These are phyloP conservation scores for Cyclocybe cylindracea DNA, from an alignment of 768 basidiomycete species.

Conservation along the genomic window DNA sequence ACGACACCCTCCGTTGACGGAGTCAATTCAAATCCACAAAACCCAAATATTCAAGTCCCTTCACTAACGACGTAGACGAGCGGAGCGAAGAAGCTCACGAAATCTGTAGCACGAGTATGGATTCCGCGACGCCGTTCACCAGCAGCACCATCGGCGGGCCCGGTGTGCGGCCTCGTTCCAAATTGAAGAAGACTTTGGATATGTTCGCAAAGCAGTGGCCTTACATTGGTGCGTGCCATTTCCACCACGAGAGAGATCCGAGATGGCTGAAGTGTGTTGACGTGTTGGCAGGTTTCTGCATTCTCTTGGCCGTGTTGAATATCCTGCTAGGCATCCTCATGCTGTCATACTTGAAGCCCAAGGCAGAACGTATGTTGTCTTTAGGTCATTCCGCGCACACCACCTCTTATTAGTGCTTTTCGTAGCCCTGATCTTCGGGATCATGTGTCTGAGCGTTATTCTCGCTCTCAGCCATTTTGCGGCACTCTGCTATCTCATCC, in stretches of 20 bases:
- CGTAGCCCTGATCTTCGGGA: constrained; percentile 27
- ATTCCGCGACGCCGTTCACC: neutral
- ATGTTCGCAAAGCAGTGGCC: constrained; percentile 21
- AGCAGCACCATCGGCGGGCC: constrained; percentile 18
- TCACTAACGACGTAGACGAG: neutral
- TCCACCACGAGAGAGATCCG: neutral
- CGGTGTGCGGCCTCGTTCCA: constrained; percentile 15
- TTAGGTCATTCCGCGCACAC: neutral
- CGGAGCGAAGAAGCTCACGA: neutral
- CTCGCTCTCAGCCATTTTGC: constrained; percentile 29
- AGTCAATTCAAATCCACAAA: constrained; percentile 2
- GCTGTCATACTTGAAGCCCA: constrained; percentile 29
- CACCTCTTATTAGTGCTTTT: neutral
- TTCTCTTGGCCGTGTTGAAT: constrained; percentile 26
- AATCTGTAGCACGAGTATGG: constrained; percentile 1
- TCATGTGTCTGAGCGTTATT: constrained; percentile 24
- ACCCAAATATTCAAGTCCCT: neutral
- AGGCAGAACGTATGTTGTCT: constrained; percentile 24
- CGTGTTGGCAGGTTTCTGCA: constrained; percentile 1
- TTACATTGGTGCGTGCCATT: constrained; percentile 20
- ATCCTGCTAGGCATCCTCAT: constrained; percentile 27
- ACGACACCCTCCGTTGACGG: constrained; percentile 14
- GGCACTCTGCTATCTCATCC: constrained; percentile 27
- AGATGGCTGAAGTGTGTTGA: too few relatives aligned
- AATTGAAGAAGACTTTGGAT: constrained; percentile 12